phyloP scores from a whole-genome alignment of 2,329 filamentous ascomycete genomes.

The Penicillium sp. region DNA sequence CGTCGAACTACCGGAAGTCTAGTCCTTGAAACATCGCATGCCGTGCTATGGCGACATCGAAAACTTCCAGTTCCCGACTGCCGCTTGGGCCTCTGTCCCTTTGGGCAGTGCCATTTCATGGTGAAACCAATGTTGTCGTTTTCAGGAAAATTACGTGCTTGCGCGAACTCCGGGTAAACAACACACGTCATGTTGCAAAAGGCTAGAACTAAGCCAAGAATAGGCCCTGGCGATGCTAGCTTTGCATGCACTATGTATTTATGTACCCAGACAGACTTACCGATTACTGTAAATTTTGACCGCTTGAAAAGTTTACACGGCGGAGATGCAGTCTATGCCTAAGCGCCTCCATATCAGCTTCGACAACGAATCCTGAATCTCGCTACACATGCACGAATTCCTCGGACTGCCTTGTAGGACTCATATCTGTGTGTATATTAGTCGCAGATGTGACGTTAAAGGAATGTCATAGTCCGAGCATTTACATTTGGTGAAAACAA shows the following conservation, averaged over 20 bases:
- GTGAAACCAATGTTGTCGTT: conserved; percentile 25
- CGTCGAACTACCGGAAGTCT: conserved; percentile 1
- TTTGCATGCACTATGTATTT: not conserved
- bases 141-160: conserved; percentile 33
- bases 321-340: not conserved
- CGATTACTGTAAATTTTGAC: not conserved
- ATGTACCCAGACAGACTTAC: too few relatives aligned
- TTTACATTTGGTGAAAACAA: too few relatives aligned
- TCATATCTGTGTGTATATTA: not conserved
- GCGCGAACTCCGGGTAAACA: conserved; percentile 15
- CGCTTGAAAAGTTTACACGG: not conserved
- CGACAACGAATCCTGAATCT: too few relatives aligned
- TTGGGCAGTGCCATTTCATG: not conserved
- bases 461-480: too few relatives aligned
- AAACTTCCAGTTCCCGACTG: not conserved
- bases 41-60: conserved; percentile 16
- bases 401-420: too few relatives aligned
- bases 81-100: not conserved
- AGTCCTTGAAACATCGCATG: conserved; percentile 4
- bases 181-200: not conserved
- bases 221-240: not conserved
- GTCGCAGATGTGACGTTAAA: not conserved
- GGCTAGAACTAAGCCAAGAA: not conserved
- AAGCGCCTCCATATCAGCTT: not conserved
- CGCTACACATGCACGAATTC: not conserved